Evolutionary conservation across 208 protist genomes (phyloP).

Genomic region (Leishmania arabica): DNA sequence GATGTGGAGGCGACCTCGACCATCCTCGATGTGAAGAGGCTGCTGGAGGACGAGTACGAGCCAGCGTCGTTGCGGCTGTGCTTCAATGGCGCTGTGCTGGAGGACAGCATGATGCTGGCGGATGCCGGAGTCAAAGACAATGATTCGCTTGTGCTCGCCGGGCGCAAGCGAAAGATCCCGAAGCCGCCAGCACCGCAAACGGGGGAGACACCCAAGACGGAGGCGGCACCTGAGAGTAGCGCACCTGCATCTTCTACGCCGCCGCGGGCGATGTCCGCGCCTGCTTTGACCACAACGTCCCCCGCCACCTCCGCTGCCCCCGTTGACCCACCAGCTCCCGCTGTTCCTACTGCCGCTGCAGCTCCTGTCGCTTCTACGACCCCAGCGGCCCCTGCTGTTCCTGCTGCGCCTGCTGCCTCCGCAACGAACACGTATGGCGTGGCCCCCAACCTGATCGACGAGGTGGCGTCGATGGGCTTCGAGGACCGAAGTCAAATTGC

Average conservation of each 20-base stretch:
- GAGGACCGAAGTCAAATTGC: constrained; percentile 76
- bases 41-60: constrained; percentile 77
- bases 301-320: neutral
- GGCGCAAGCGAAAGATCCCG: constrained; percentile 72
- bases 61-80: constrained; percentile 62
- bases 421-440: constrained; percentile 31
- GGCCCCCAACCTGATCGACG: constrained; percentile 68
- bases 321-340: neutral
- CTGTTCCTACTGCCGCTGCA: neutral
- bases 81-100: constrained; percentile 71
- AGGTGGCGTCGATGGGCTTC: constrained; percentile 87
- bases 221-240: neutral
- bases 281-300: neutral
- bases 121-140: constrained; percentile 53
- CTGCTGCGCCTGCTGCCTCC: constrained; percentile 12
- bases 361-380: neutral
- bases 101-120: constrained; percentile 59
- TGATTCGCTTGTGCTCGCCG: constrained; percentile 66
- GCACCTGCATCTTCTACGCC: constrained; percentile 14
- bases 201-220: constrained; percentile 9
- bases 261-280: neutral
- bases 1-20: constrained; percentile 57
- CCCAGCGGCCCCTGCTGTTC: constrained; percentile 8
- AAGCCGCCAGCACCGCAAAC: constrained; percentile 30
- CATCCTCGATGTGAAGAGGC: constrained; percentile 59